Percentiles rank a stretch among this genome's conserved stretches.
phyloP scores from a whole-genome alignment of 495 filamentous ascomycete species.

The Hyphodiscus hymeniophilus region DNA sequence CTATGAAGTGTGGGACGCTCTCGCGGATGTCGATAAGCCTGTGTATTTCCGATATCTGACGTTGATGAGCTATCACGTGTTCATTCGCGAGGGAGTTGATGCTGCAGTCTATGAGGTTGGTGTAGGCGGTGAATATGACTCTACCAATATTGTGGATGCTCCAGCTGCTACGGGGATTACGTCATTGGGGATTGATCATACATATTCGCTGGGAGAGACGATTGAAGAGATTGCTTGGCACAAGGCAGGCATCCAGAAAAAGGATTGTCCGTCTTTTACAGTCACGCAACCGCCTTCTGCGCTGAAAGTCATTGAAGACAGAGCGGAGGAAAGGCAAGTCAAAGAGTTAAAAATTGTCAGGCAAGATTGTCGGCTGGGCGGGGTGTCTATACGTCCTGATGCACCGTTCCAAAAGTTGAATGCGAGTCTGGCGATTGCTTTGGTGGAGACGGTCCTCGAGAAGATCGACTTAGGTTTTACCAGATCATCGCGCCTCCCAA shows the following conservation, averaged over 20 bases:
- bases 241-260: conserved; percentile 88
- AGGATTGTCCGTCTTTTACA: conserved; percentile 59
- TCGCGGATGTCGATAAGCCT: conserved; percentile 58
- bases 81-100: conserved; percentile 70
- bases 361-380: conserved; percentile 42
- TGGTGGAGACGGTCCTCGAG: conserved; percentile 53
- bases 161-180: conserved; percentile 72
- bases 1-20: conserved; percentile 79
- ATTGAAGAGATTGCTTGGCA: conserved; percentile 96
- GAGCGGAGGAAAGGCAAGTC: conserved; percentile 60
- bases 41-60: conserved; percentile 89
- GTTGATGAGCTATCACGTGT: conserved; percentile 83
- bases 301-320: conserved; percentile 55
- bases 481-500: conserved; percentile 42
- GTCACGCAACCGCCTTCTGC: conserved; percentile 62
- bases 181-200: conserved; percentile 87
- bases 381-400: conserved; percentile 64
- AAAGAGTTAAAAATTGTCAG: conserved; percentile 48
- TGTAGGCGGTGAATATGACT: conserved; percentile 88
- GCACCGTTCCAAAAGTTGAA: conserved; percentile 82
- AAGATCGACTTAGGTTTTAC: conserved; percentile 31
- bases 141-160: conserved; percentile 77
- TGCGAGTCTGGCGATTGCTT: conserved; percentile 71
- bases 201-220: conserved; percentile 67
- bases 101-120: conserved; percentile 87